A percentile compares a stretch with the other conserved stretches of the same genome.
phyloP scores from a whole-genome alignment of 78 protist species.

The Dictyostelium brefeldianum region DNA sequence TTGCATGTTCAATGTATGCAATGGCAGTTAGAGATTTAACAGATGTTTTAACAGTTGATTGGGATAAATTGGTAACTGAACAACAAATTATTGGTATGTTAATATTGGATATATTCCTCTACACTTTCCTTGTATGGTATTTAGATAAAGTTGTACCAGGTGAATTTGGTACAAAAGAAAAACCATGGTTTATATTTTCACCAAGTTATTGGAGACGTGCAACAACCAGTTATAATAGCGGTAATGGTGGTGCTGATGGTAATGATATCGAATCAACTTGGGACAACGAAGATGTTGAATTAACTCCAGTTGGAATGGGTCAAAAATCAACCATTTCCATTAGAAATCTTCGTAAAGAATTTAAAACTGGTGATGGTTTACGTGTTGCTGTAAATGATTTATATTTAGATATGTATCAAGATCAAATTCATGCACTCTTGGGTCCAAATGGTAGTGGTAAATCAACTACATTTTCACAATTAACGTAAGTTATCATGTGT shows the following conservation, averaged over 20 bases:
- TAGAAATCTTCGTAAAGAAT: constrained; percentile 41
- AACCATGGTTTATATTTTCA: constrained; percentile 18
- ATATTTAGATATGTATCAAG: constrained; percentile 29
- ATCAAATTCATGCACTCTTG: constrained; percentile 49
- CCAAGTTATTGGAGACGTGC: constrained; percentile 20
- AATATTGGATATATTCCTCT: constrained; percentile 39
- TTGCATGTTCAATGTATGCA: constrained; percentile 35
- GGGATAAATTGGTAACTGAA: not conserved
- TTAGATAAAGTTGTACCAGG: constrained; percentile 34
- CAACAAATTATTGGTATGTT: constrained; percentile 46
- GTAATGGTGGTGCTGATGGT: not conserved
- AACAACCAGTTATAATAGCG: not conserved
- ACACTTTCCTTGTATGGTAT: constrained; percentile 61
- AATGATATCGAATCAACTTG: constrained; percentile 22
- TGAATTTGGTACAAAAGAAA: constrained; percentile 47
- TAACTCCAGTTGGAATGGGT: constrained; percentile 13
- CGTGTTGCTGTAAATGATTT: constrained; percentile 51
- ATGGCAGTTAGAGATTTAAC: constrained; percentile 25
- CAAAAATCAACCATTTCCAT: constrained; percentile 35
- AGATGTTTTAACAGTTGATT: not conserved
- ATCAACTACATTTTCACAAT: constrained; percentile 52
- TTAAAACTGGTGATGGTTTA: constrained; percentile 54
- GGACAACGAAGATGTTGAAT: constrained; percentile 33
- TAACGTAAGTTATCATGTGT: no score
- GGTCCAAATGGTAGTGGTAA: constrained; percentile 81